A percentile compares a stretch with the other conserved stretches of the same genome.
These are phyloP conservation scores for Aspergillus versicolor DNA, from an alignment of 2,329 filamentous ascomycete species.

Conservation along the genomic window DNA sequence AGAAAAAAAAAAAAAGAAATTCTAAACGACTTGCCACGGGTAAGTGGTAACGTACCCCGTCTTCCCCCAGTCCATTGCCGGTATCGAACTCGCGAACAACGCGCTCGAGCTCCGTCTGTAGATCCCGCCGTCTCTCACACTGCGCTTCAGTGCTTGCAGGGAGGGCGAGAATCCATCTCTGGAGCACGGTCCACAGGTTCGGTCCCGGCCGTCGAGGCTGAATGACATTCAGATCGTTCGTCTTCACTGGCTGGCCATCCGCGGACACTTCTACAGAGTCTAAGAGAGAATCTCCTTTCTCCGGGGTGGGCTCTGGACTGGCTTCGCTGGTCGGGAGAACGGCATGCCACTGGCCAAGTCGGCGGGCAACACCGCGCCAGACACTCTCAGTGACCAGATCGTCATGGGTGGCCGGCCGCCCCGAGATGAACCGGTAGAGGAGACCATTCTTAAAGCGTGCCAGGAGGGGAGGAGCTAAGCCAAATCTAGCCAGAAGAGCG, in stretches of 20 bases:
- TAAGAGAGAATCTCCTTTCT: conserved; percentile 19
- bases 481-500: conserved; percentile 78
- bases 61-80: conserved; percentile 71
- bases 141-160: conserved; percentile 71
- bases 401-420: conserved; percentile 73
- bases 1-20: neutral
- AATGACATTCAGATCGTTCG: conserved; percentile 31
- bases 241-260: conserved; percentile 16
- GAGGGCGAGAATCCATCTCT: conserved; percentile 89
- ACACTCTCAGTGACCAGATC: conserved; percentile 75
- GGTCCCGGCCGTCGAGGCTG: conserved; percentile 71
- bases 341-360: conserved; percentile 92
- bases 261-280: conserved; percentile 22
- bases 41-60: conserved; percentile 57
- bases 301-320: conserved; percentile 22
- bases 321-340: conserved; percentile 57
- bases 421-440: conserved; percentile 86
- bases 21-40: neutral
- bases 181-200: conserved; percentile 92
- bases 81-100: conserved; percentile 71
- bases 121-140: conserved; percentile 61
- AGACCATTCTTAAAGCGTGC: conserved; percentile 95
- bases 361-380: conserved; percentile 78
- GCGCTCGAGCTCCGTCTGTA: conserved; percentile 73
- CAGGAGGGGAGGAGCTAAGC: conserved; percentile 81